phyloP scores from a whole-genome alignment of 345 rosid species.

The Brassica cretica region DNA sequence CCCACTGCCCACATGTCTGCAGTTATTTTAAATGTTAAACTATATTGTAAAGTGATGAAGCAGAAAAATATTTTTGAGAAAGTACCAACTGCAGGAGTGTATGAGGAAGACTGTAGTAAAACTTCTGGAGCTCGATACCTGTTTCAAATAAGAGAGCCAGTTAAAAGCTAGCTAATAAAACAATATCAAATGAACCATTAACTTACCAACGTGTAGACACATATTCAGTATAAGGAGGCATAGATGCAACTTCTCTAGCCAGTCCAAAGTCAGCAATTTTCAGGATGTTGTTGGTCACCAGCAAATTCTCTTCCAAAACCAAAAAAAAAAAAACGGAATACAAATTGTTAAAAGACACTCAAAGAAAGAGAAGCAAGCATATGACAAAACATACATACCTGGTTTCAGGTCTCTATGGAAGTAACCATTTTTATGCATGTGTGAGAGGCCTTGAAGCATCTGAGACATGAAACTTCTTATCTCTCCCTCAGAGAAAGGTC shows the following conservation, averaged over 20 bases:
- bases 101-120: conserved; percentile 72
- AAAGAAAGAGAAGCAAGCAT: background rate
- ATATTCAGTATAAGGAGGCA: conserved; percentile 96
- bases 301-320: conserved; percentile 67
- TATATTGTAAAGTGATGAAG: background rate
- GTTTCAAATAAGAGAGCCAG: conserved; percentile 4
- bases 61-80: background rate
- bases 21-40: conserved; percentile 11
- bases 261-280: conserved; percentile 97
- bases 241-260: conserved; percentile 88
- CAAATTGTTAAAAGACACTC: conserved; percentile 9
- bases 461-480: conserved; percentile 74
- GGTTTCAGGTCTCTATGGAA: conserved; percentile 94
- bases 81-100: conserved; percentile 91
- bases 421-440: conserved; percentile 87
- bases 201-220: conserved; percentile 94
- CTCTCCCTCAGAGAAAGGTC: conserved; percentile 74
- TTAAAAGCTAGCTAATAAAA: background rate
- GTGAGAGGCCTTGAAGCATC: conserved; percentile 80
- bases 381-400: conserved; percentile 43
- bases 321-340: conserved; percentile 12
- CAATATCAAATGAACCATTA: background rate
- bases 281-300: conserved; percentile 73
- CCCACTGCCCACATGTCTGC: conserved; percentile 99
- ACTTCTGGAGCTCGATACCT: conserved; percentile 99